Evolutionary conservation across 2,329 filamentous ascomycete genomes (phyloP).

Genomic region (Fusarium chuoi): DNA sequence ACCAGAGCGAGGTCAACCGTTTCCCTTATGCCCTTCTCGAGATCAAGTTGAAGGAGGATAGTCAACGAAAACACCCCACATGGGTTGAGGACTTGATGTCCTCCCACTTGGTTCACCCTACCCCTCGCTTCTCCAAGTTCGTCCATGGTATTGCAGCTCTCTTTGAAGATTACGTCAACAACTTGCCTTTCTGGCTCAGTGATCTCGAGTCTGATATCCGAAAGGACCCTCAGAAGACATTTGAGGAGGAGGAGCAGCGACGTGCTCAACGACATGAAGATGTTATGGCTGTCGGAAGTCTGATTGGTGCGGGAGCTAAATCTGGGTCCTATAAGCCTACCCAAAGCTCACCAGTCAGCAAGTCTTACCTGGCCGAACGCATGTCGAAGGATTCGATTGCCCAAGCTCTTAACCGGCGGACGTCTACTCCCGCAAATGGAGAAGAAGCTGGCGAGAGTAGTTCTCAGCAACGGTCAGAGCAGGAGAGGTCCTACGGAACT

Average conservation of each 20-base stretch:
- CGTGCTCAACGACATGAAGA: conserved; percentile 85
- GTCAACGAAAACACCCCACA: conserved; percentile 73
- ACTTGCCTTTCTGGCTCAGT: conserved; percentile 93
- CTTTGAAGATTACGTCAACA: conserved; percentile 97
- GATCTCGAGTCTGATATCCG: conserved; percentile 94
- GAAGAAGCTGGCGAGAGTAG: conserved; percentile 51
- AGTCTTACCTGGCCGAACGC: conserved; percentile 70
- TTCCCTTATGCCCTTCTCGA: conserved; percentile 94
- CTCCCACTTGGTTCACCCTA: conserved; percentile 90
- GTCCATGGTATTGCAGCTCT: conserved; percentile 91
- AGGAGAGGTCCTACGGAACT: conserved; percentile 60
- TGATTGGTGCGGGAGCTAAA: conserved; percentile 75
- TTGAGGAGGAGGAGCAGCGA: conserved; percentile 89
- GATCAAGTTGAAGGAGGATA: conserved; percentile 83
- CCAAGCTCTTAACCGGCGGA: conserved; percentile 43
- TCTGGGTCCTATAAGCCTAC: conserved; percentile 66
- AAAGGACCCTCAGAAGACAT: conserved; percentile 88
- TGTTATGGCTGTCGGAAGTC: conserved; percentile 87
- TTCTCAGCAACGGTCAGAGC: conserved; percentile 50
- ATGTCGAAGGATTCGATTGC: conserved; percentile 54
- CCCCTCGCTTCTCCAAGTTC: conserved; percentile 95
- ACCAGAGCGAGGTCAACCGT: conserved; percentile 88
- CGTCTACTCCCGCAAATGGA: conserved; percentile 37
- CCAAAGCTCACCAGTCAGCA: conserved; percentile 73
- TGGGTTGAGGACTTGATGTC: conserved; percentile 94